Evolutionary conservation across 2,329 filamentous ascomycete species (phyloP).

Genomic region (Aspergillus uvarum): DNA sequence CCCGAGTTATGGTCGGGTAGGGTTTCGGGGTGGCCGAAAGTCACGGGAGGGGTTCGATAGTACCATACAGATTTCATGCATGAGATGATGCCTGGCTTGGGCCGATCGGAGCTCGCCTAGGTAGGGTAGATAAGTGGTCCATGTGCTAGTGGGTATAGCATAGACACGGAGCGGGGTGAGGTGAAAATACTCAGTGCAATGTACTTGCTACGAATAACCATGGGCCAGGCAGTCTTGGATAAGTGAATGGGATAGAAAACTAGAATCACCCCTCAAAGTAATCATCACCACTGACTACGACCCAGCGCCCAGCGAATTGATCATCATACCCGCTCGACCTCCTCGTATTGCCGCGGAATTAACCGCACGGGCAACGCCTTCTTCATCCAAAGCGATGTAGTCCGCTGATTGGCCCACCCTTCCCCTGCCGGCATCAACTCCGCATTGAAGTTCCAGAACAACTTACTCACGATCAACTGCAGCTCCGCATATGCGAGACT

Average conservation of each 20-base stretch:
- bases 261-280: too few relatives aligned
- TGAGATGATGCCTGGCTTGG: neutral
- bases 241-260: too few relatives aligned
- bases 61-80: neutral
- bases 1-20: neutral
- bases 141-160: too few relatives aligned
- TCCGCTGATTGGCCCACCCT: neutral
- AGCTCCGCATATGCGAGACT: neutral
- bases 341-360: neutral
- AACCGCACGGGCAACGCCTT: neutral
- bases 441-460: neutral
- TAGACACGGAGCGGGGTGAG: too few relatives aligned
- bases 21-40: neutral
- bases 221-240: too few relatives aligned
- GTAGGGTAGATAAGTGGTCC: too few relatives aligned
- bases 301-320: too few relatives aligned
- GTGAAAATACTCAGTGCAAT: too few relatives aligned
- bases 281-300: neutral
- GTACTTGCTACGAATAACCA: too few relatives aligned
- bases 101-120: neutral
- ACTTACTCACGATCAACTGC: neutral
- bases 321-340: neutral
- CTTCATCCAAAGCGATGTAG: neutral
- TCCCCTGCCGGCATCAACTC: neutral
- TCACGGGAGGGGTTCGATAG: neutral